These are phyloP conservation scores for Epicoccum nigrum DNA, from an alignment of 2,329 filamentous ascomycete genomes.

Conservation along the genomic window DNA sequence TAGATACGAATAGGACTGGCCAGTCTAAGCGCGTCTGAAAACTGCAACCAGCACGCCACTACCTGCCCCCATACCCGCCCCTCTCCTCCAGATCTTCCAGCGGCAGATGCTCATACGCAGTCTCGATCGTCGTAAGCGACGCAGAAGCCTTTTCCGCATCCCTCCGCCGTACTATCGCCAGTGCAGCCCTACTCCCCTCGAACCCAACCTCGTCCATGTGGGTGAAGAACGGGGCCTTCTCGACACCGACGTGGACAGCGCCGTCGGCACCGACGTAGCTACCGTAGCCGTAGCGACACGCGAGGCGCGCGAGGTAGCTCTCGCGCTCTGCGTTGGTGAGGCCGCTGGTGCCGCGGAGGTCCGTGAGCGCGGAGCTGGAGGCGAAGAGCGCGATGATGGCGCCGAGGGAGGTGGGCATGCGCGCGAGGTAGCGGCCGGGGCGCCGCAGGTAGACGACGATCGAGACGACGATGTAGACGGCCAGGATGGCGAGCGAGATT, in stretches of 20 bases:
- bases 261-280: conserved; percentile 55
- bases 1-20: no score
- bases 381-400: conserved; percentile 56
- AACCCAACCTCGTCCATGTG: background rate
- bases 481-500: conserved; percentile 52
- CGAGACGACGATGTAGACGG: conserved; percentile 51
- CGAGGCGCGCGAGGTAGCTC: conserved; percentile 22
- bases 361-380: conserved; percentile 51
- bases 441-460: conserved; percentile 50
- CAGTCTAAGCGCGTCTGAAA: no score
- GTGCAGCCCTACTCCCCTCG: background rate
- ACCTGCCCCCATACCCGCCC: background rate
- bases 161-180: background rate
- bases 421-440: conserved; percentile 53
- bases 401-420: conserved; percentile 57
- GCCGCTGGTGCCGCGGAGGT: conserved; percentile 28
- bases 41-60: background rate
- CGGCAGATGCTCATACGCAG: background rate
- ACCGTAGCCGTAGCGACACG: conserved; percentile 54
- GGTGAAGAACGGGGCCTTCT: conserved; percentile 50
- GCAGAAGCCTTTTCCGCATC: background rate
- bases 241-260: conserved; percentile 57
- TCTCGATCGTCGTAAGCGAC: conserved; percentile 2
- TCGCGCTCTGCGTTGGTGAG: conserved; percentile 19
- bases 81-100: conserved; percentile 3